Base-by-base conservation (phyloP, 2,329 filamentous ascomycete genomes). In the Sordariomycetes sp. region DNA sequence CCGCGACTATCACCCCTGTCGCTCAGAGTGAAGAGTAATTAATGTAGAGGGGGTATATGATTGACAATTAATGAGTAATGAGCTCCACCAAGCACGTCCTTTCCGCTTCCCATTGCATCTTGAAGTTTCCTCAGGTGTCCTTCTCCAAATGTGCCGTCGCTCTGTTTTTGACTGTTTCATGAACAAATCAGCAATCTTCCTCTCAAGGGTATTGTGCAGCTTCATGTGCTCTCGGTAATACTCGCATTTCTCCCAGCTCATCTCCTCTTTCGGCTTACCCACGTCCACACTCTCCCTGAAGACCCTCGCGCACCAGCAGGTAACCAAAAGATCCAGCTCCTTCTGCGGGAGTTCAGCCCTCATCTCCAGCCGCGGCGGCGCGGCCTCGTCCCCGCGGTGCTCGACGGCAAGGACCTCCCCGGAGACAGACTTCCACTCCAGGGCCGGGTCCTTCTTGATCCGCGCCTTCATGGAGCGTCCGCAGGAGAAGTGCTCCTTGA, bases 261-360 rank as follows among this genome's bases (percentile, higher is more conserved):
- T n/a, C n/a, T n/a, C n/a, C n/a, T n/a, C n/a, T n/a, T n/a, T n/a
- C n/a, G n/a, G n/a, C n/a, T n/a, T n/a, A n/a, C n/a, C n/a, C n/a
- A n/a, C n/a, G n/a, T n/a, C n/a, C n/a, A n/a, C n/a, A 14, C 25
- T 14, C 25, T 28, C 25, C 25, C 25, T 8, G 12, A 28, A 28
- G 8, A 28, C 25, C n/a, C 25, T 28, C 25, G 25, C 25, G 14
- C n/a, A n/a, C 25, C 25, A 28, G 25, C 25, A 28, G 14, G 25
- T 28, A 16, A 28, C 25, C n/a, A 28, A 8, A 16, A 28, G 25
- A 28, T 28, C 25, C 25, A 28, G 25, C 25, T 28, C 25, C 25
- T 28, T 28, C n/a, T n/a, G 8, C 8, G 14, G n/a, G 3, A 11
- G 25, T n/a, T 9, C 8, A 3, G n/a, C n/a, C 25, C n/a, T 28